A percentile compares a stretch with the other conserved stretches of the same genome.
Evolutionary conservation across 306 rosid species (phyloP).

Genomic region (Cyamopsis tetragonoloba): DNA sequence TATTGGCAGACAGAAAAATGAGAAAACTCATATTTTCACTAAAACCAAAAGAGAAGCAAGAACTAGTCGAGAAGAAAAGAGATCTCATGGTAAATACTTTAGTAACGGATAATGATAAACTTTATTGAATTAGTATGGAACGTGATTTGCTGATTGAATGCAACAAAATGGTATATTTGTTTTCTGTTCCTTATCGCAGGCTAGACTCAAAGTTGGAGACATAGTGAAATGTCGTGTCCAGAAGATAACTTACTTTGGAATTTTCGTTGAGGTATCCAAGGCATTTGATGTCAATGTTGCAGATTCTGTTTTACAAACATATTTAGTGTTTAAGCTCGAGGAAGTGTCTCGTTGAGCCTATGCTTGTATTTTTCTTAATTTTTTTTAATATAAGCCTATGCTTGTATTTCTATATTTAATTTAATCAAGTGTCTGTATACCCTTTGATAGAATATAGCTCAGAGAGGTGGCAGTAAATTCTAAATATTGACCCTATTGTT

Average conservation of each 20-base stretch:
- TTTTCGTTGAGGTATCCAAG: conserved; percentile 82
- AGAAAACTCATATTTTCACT: conserved; percentile 79
- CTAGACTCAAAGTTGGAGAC: conserved; percentile 88
- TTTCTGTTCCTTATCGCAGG: conserved; percentile 47
- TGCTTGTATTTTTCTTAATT: background rate
- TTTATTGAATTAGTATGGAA: conserved; percentile 9
- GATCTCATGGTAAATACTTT: conserved; percentile 69
- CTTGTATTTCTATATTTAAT: conserved; percentile 1
- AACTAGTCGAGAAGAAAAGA: conserved; percentile 63
- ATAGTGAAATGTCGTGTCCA: conserved; percentile 72
- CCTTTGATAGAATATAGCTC: conserved; percentile 15
- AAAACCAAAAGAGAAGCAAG: conserved; percentile 77
- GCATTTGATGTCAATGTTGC: conserved; percentile 18
- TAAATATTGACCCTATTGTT: conserved; percentile 14
- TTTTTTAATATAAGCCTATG: too few species aligned
- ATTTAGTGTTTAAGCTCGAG: conserved; percentile 11
- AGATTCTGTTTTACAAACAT: conserved; percentile 11
- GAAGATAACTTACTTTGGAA: conserved; percentile 86
- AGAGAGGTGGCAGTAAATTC: conserved; percentile 14
- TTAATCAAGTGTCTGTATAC: background rate
- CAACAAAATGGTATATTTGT: conserved; percentile 18
- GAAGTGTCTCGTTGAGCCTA: conserved; percentile 9
- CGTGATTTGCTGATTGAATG: conserved; percentile 25
- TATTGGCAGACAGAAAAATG: conserved; percentile 57
- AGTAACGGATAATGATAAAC: background rate